Evolutionary conservation across 73 alveolate species (phyloP).

Genomic region (Tetrahymena thermophila): DNA sequence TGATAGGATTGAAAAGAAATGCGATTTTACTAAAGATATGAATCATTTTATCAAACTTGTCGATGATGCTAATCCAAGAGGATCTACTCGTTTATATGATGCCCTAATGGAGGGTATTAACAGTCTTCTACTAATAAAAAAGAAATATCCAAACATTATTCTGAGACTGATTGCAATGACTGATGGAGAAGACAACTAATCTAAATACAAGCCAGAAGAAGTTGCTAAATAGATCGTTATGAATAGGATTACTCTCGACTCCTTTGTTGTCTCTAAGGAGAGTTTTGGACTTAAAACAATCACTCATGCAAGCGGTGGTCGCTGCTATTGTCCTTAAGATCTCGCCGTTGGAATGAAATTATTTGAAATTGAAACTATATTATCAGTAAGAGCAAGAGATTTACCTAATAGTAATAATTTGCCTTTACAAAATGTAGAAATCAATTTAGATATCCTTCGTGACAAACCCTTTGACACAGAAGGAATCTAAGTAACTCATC

Average conservation of each 20-base stretch:
- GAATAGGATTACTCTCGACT: slow-evolving; percentile 28
- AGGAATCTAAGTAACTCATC: neutral
- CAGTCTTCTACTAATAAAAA: slow-evolving; percentile 3
- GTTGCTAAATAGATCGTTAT: slow-evolving; percentile 12
- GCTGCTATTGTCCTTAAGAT: slow-evolving; percentile 37
- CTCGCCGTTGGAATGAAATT: slow-evolving; percentile 30
- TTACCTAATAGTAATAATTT: neutral
- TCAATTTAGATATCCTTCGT: slow-evolving; percentile 6
- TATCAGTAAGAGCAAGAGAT: slow-evolving; percentile 27
- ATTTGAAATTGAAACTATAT: slow-evolving; percentile 36
- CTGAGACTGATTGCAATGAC: slow-evolving; percentile 44
- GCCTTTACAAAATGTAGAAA: neutral
- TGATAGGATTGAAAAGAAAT: slow-evolving; percentile 4
- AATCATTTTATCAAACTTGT: slow-evolving; percentile 25
- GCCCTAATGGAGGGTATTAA: slow-evolving; percentile 31
- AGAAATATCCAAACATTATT: slow-evolving; percentile 40
- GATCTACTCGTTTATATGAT: slow-evolving; percentile 41
- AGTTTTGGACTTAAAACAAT: slow-evolving; percentile 38
- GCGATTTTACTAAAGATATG: slow-evolving; percentile 41
- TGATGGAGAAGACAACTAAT: slow-evolving; percentile 53
- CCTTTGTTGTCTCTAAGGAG: slow-evolving; percentile 41
- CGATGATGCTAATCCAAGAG: slow-evolving; percentile 39
- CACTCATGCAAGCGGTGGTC: slow-evolving; percentile 47
- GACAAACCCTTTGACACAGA: slow-evolving; percentile 17
- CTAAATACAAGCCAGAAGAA: slow-evolving; percentile 5